Conservation (phyloP, 345 rosid genomes). For the Adansonia digitata region DNA sequence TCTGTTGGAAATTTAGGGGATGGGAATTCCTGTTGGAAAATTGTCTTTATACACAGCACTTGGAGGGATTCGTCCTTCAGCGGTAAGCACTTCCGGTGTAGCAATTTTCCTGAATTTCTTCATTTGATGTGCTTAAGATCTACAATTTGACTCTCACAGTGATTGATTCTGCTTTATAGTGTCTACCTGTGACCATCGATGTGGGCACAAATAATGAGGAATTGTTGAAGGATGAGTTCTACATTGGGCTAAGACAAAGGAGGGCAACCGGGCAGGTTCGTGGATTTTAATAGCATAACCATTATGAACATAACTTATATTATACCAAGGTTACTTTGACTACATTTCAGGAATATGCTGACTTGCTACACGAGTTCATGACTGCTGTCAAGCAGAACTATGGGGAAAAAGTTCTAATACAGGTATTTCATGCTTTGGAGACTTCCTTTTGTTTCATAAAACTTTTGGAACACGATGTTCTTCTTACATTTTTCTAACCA, state of each 20-base stretch:
- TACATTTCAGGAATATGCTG: conserved; percentile 60
- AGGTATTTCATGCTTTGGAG: conserved; percentile 36
- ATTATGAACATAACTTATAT: not conserved
- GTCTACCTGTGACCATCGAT: conserved; percentile 85
- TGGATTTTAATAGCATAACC: not conserved
- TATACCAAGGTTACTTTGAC: conserved; percentile 9
- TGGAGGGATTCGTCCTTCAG: conserved; percentile 89
- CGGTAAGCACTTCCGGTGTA: conserved; percentile 38
- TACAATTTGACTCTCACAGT: not conserved
- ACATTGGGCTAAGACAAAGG: conserved; percentile 73
- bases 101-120: not conserved
- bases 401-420: conserved; percentile 84
- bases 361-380: conserved; percentile 80
- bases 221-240: conserved; percentile 78
- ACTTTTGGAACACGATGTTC: not conserved
- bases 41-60: conserved; percentile 80
- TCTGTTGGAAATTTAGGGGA: conserved; percentile 44
- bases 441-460: not conserved
- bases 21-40: conserved; percentile 94
- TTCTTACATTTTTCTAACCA: conserved; percentile 6
- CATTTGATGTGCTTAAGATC: conserved; percentile 1
- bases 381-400: conserved; percentile 83
- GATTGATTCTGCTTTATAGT: conserved; percentile 31
- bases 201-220: conserved; percentile 89
- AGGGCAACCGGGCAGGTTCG: conserved; percentile 78